Evolutionary conservation across 2,329 filamentous ascomycete species (phyloP).

Genomic region (Trichoderma endophyticum): DNA sequence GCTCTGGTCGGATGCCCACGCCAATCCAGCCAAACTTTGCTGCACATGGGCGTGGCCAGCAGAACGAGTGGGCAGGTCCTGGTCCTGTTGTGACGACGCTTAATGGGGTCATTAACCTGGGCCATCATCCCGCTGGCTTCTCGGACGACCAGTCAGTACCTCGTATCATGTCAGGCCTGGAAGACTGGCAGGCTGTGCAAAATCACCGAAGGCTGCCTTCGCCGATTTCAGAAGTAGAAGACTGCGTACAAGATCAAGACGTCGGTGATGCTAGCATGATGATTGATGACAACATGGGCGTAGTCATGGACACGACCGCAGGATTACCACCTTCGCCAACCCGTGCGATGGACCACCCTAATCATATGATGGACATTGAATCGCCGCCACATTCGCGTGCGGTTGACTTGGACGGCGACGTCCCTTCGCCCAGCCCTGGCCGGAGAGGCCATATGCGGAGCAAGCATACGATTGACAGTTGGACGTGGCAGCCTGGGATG

Average conservation of each 20-base stretch:
- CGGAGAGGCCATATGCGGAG: slow-evolving; percentile 56
- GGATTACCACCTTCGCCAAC: slow-evolving; percentile 26
- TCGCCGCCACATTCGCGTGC: slow-evolving; percentile 24
- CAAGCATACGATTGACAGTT: slow-evolving; percentile 58
- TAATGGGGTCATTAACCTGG: slow-evolving; percentile 38
- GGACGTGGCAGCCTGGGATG: slow-evolving; percentile 61
- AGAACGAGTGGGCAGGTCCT: slow-evolving; percentile 40
- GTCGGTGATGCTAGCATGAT: slow-evolving; percentile 32
- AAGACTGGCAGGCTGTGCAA: slow-evolving; percentile 52
- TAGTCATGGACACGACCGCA: slow-evolving; percentile 22
- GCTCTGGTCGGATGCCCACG: slow-evolving; percentile 53
- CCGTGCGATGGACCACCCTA: slow-evolving; percentile 41
- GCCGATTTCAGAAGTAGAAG: slow-evolving; percentile 58
- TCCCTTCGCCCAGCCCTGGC: slow-evolving; percentile 45
- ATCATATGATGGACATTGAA: slow-evolving; percentile 39
- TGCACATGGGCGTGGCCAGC: slow-evolving; percentile 52
- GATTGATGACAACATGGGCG: slow-evolving; percentile 34
- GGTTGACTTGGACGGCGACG: slow-evolving; percentile 35
- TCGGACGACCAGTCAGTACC: slow-evolving; percentile 44
- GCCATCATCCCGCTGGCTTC: slow-evolving; percentile 41
- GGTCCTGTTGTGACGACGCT: slow-evolving; percentile 34
- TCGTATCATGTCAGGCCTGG: slow-evolving; percentile 43
- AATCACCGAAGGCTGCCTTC: slow-evolving; percentile 55
- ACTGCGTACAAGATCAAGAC: slow-evolving; percentile 41
- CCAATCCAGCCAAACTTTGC: slow-evolving; percentile 59